Conservation (phyloP, 148 eudicot species). For the Dianthus caryophyllus region DNA sequence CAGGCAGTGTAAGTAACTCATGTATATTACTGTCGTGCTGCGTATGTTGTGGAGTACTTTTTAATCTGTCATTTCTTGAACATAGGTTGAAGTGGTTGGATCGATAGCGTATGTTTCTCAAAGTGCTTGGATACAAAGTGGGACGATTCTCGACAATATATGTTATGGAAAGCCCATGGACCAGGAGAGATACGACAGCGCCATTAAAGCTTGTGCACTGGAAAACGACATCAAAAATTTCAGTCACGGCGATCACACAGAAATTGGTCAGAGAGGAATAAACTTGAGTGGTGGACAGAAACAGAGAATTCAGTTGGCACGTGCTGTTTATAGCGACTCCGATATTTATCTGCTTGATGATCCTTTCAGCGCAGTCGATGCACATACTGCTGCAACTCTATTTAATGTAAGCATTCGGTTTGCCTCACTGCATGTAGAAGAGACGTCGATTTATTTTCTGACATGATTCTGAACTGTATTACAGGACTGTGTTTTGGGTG, state of each 20-base stretch:
- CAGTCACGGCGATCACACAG: constrained; percentile 48
- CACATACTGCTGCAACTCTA: constrained; percentile 55
- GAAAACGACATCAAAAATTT: constrained; percentile 47
- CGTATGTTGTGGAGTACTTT: background rate
- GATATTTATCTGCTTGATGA: constrained; percentile 63
- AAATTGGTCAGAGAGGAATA: constrained; percentile 64
- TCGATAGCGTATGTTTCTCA: constrained; percentile 59
- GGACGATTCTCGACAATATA: constrained; percentile 56
- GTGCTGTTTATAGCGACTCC: constrained; percentile 59
- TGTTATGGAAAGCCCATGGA: constrained; percentile 53
- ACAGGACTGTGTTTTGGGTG: constrained; percentile 64
- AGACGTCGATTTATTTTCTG: background rate
- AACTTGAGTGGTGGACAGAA: constrained; percentile 72
- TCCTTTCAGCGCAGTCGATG: constrained; percentile 82
- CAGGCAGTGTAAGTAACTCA: constrained; percentile 40
- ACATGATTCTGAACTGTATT: background rate
- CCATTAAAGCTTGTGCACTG: constrained; percentile 42
- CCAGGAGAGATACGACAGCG: constrained; percentile 32
- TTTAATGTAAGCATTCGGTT: constrained; percentile 36
- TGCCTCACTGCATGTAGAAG: background rate
- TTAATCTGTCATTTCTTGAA: background rate
- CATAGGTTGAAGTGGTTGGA: constrained; percentile 48
- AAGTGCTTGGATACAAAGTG: constrained; percentile 67
- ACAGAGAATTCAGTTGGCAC: constrained; percentile 60
- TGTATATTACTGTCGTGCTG: too few relatives aligned